Evolutionary conservation across 1,139 yeast species (phyloP).

Genomic region (Hyphopichia fennica): DNA sequence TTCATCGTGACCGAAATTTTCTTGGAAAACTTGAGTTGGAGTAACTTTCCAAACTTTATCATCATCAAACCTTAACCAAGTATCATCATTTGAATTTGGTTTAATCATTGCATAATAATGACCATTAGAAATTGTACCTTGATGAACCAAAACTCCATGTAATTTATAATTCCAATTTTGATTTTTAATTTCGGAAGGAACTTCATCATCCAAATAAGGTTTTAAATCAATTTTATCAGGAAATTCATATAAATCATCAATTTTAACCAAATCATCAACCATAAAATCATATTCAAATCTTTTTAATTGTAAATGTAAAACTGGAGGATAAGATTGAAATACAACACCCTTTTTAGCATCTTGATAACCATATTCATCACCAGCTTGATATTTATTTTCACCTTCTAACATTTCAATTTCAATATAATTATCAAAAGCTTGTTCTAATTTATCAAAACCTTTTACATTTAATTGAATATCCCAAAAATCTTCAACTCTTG

Average conservation of each 20-base stretch:
- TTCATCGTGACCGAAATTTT: slow-evolving; percentile 83
- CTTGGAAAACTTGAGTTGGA: slow-evolving; percentile 80
- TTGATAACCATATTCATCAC: slow-evolving; percentile 80
- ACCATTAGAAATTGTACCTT: slow-evolving; percentile 94
- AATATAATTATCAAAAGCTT: slow-evolving; percentile 82
- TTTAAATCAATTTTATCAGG: slow-evolving; percentile 80
- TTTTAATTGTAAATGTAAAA: slow-evolving; percentile 86
- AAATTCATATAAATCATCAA: slow-evolving; percentile 89
- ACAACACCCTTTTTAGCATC: slow-evolving; percentile 97
- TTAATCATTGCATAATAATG: slow-evolving; percentile 94
- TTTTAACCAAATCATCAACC: slow-evolving; percentile 85
- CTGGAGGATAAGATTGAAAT: slow-evolving; percentile 88
- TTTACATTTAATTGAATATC: slow-evolving; percentile 94
- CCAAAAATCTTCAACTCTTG: slow-evolving; percentile 95
- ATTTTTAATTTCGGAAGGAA: slow-evolving; percentile 37
- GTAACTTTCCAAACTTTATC: slow-evolving; percentile 91
- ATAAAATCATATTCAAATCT: slow-evolving; percentile 93
- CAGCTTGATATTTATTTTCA: slow-evolving; percentile 94
- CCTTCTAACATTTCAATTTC: slow-evolving; percentile 90
- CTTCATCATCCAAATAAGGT: slow-evolving; percentile 71
- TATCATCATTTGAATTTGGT: slow-evolving; percentile 60
- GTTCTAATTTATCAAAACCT: slow-evolving; percentile 68
- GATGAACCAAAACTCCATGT: slow-evolving; percentile 94
- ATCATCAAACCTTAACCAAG: slow-evolving; percentile 94
- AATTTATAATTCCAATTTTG: slow-evolving; percentile 77